Evolutionary conservation across 73 alveolate species (phyloP).

Genomic region (Paraurostyla sp.): DNA sequence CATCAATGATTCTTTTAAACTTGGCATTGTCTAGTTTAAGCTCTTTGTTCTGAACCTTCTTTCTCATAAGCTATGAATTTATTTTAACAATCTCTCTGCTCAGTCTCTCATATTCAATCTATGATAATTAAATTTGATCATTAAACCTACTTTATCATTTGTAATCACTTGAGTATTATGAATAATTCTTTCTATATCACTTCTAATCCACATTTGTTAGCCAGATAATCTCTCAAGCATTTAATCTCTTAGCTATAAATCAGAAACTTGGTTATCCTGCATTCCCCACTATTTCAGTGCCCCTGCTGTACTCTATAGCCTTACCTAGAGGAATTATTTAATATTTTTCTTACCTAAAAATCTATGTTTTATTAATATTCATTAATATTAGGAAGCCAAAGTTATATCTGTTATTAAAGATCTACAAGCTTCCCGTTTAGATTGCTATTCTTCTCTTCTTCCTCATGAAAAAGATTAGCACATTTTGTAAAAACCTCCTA

Average conservation of each 20-base stretch:
- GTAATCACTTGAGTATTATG: background rate
- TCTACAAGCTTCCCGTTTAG: background rate
- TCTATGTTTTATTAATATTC: background rate
- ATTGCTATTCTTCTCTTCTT: slow-evolving; percentile 8
- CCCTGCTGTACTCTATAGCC: background rate
- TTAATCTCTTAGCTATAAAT: slow-evolving; percentile 18
- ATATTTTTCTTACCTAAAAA: background rate
- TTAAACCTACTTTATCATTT: slow-evolving; percentile 40
- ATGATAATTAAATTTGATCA: background rate
- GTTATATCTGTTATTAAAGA: background rate
- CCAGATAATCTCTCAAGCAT: background rate
- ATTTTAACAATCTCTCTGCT: background rate
- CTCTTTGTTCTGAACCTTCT: slow-evolving; percentile 15
- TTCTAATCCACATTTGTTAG: slow-evolving; percentile 5
- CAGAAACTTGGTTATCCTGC: slow-evolving; percentile 9
- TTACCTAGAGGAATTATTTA: background rate
- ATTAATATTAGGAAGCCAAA: slow-evolving; percentile 48
- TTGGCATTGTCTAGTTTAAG: background rate
- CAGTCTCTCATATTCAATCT: slow-evolving; percentile 54
- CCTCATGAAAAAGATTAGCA: slow-evolving; percentile 26
- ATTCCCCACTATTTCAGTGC: slow-evolving; percentile 28
- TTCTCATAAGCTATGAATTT: background rate
- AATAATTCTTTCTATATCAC: slow-evolving; percentile 36
- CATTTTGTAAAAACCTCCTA: slow-evolving; percentile 7
- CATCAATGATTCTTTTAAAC: background rate